Base-by-base conservation (phyloP, 441 rosid genomes). In the Populus hybrid region DNA sequence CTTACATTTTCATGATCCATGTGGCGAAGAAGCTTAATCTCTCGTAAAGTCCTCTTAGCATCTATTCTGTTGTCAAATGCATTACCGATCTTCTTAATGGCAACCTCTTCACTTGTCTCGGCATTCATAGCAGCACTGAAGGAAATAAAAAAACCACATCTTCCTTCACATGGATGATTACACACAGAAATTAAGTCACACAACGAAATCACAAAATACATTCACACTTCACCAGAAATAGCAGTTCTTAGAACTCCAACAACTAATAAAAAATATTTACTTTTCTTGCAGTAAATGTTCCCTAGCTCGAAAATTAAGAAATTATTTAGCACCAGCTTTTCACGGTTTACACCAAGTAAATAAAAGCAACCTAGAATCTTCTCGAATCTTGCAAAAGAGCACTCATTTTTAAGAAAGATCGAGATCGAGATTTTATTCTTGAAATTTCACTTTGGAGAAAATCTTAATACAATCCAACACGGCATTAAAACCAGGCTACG, bases 11-110 rank as follows among this genome's bases (percentile, higher is more conserved):
- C 98, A 78, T 96, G 99, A 83, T 89, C 94, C 99, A 96, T 89
- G 87, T 96, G 99, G 73, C 89, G 91, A 57, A 92, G 98, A 73
- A 96, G 96, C 92, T 91, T 96, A 84, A 96, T 94, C 87, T 96
- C 98, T 78, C 98, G 85, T 80, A 96, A 77, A 66, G 98, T 96
- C 84, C 97, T 86, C 74, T 94, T 94, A 72, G 99, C 98, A 79
- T 94, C 99, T 71, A 96, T 94, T 72, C 94, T 88, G 86, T 94
- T 96, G 80, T 91, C 97, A 70, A 96, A 96, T 57, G 98, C 99
- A 81, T 96, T 96, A 74, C 99, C 99, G 53, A 96, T 89, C 89
- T 96, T 96, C 92, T 94, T 94, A 75, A 96, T 94, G 64, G 98
- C 99, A 32, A 96, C 97, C 80, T 94, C 96, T 82, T 96, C 97